Base-by-base conservation (phyloP, 179 eudicot genomes). In the Beta lomatogona region DNA sequence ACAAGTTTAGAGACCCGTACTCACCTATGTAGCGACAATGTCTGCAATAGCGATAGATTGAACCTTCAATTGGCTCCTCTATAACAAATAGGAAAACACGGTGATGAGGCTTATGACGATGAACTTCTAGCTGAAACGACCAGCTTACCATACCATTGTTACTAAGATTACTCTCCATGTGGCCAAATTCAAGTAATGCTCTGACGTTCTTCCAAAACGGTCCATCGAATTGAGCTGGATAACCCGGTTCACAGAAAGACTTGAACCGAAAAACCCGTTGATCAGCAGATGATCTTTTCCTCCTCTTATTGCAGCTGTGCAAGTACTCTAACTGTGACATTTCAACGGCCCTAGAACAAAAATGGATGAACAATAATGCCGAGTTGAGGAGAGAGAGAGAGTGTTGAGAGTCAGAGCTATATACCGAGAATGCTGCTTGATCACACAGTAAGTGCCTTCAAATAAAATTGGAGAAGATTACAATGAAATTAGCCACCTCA, bases 51-150 rank as follows among this genome's bases (percentile, higher is more conserved):
- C 87, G 91, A 60, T 89, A 72, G n/a, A 88, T 77, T 0, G 92
- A 90, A 25, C 81, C 79, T 86, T 96, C 97, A 66, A 92, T 72
- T 0, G 91, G 92, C 80, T 94, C 99, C 75, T 96, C 93, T 10
- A 96, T 89, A 13, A 96, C 85, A 80, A 92, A 87, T 31, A 96
- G 77, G 80, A 90, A 87, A 9, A 96, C 85, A 0, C 83, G 82
- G 16, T 90, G 92, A 21, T 86, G 82, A 6, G 97, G 88, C 55
- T 91, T 91, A 63, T 92, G 91, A 5, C 93, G 92, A 68, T 91
- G 91, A 46, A 94, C 91, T 86, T 96, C 91, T 1, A 96, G 93
- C 77, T 90, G 93, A 81, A 96, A 96, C 1, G 98, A 94, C 98
- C 99, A 94, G 54, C 90, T 73, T 82, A 89, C 76, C 83, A 84